Evolutionary conservation across 768 basidiomycete species (phyloP).

Genomic region (Suillus placidus): DNA sequence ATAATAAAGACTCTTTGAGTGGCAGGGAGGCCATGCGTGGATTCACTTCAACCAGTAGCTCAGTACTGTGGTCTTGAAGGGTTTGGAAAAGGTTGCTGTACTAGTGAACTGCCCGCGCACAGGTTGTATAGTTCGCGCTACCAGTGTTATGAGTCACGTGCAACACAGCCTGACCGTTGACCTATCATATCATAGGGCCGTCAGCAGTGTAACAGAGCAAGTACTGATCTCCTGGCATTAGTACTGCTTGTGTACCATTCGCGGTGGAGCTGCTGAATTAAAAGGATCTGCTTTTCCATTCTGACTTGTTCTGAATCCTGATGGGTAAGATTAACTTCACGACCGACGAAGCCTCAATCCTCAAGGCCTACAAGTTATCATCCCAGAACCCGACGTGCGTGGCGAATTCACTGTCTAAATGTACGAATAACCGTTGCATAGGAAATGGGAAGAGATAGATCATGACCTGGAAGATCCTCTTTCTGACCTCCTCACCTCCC

Average conservation of each 20-base stretch:
- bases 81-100: not conserved
- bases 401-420: not conserved
- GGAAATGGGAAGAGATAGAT: slow-evolving; percentile 90
- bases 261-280: not conserved
- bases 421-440: slow-evolving; percentile 28
- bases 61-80: not conserved
- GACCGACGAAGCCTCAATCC: slow-evolving; percentile 77
- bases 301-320: slow-evolving; percentile 20
- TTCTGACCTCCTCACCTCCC: slow-evolving; percentile 66
- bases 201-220: not conserved
- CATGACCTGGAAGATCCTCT: slow-evolving; percentile 80
- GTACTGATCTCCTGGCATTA: not conserved
- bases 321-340: slow-evolving; percentile 71
- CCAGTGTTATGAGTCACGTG: not conserved
- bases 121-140: too few relatives aligned
- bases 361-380: slow-evolving; percentile 87
- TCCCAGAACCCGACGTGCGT: slow-evolving; percentile 73
- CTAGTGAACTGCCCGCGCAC: not conserved
- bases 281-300: not conserved
- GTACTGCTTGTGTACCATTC: not conserved
- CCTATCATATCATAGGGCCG: too few relatives aligned
- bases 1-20: not conserved
- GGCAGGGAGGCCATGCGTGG: not conserved
- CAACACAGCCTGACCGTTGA: not conserved
- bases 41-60: not conserved